phyloP scores from a whole-genome alignment of 1,284 basidiomycete genomes.

The Cryptococcus amylolentus region DNA sequence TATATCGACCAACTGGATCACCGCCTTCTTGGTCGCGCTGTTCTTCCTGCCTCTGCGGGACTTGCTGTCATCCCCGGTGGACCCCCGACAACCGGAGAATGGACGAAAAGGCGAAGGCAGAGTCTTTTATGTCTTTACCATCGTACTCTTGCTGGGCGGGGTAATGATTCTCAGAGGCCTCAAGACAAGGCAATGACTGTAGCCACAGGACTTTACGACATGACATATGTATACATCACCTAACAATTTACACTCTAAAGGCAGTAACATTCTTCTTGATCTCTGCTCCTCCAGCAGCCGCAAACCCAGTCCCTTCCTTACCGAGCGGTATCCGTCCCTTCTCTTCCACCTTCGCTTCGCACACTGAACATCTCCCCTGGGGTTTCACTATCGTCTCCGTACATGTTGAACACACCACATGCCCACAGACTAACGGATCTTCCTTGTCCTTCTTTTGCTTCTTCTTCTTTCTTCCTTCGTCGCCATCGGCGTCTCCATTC shows the following conservation, averaged over 20 bases:
- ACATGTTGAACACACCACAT: conserved; percentile 82
- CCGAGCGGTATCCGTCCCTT: conserved; percentile 53
- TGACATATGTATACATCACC: not conserved
- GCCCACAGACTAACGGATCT: conserved; percentile 58
- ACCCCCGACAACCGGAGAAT: conserved; percentile 34
- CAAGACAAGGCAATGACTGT: not conserved
- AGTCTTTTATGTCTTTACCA: conserved; percentile 76
- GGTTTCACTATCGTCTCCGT: conserved; percentile 74
- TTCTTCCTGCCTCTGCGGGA: conserved; percentile 78
- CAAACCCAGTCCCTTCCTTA: conserved; percentile 84
- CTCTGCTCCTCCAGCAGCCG: conserved; percentile 85
- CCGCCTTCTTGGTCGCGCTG: conserved; percentile 77
- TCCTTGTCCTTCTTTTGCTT: conserved; percentile 40
- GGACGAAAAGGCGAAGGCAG: conserved; percentile 61
- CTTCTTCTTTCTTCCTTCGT: conserved; percentile 30
- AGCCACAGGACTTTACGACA: not conserved
- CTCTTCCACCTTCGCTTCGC: conserved; percentile 57
- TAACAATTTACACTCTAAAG: conserved; percentile 37
- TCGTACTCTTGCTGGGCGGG: conserved; percentile 24
- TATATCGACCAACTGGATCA: conserved; percentile 79
- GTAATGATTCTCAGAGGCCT: conserved; percentile 32
- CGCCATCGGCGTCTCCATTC: conserved; percentile 4
- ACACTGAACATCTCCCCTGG: conserved; percentile 72
- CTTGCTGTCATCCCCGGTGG: conserved; percentile 51
- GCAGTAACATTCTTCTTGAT: conserved; percentile 45